These are phyloP conservation scores for Pleurotus platypus DNA, from an alignment of 768 basidiomycete species.

Conservation along the genomic window DNA sequence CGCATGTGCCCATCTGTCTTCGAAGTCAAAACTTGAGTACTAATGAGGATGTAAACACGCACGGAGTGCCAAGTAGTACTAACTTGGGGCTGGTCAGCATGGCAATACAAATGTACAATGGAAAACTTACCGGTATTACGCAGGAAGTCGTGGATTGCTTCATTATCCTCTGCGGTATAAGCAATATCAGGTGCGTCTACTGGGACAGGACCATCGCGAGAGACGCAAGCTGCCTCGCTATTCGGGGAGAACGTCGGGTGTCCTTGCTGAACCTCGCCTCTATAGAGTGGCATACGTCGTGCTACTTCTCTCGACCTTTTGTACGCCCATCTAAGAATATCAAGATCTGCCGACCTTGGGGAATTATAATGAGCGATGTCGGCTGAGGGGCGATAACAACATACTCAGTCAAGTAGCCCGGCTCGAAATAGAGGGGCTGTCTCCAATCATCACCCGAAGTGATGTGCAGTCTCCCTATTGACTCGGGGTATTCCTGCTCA, in stretches of 20 bases:
- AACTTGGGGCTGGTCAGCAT: slow-evolving; percentile 19
- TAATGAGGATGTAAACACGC: slow-evolving; percentile 1
- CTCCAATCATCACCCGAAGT: slow-evolving; percentile 35
- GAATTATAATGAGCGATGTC: neutral
- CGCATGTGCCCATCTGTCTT: slow-evolving; percentile 56
- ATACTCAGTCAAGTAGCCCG: slow-evolving; percentile 42
- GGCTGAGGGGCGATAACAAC: slow-evolving; percentile 11
- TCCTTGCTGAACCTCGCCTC: neutral
- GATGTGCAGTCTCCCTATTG: slow-evolving; percentile 47
- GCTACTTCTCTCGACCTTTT: slow-evolving; percentile 52
- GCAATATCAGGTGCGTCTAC: slow-evolving; percentile 3
- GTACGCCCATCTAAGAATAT: slow-evolving; percentile 45
- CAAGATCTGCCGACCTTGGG: slow-evolving; percentile 39
- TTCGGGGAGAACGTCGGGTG: neutral
- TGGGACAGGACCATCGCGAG: neutral
- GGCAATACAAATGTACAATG: neutral
- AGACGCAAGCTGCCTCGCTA: neutral
- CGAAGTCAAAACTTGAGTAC: neutral
- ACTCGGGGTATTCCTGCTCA: slow-evolving; percentile 41
- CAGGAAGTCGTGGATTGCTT: neutral
- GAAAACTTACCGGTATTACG: neutral
- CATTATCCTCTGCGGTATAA: slow-evolving; percentile 2
- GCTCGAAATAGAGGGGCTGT: slow-evolving; percentile 40
- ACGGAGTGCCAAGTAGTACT: slow-evolving; percentile 46
- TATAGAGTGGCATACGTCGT: slow-evolving; percentile 35